These are phyloP conservation scores for Dendrobium chrysotoxum DNA, from an alignment of 106 monocot genomes.

Conservation along the genomic window DNA sequence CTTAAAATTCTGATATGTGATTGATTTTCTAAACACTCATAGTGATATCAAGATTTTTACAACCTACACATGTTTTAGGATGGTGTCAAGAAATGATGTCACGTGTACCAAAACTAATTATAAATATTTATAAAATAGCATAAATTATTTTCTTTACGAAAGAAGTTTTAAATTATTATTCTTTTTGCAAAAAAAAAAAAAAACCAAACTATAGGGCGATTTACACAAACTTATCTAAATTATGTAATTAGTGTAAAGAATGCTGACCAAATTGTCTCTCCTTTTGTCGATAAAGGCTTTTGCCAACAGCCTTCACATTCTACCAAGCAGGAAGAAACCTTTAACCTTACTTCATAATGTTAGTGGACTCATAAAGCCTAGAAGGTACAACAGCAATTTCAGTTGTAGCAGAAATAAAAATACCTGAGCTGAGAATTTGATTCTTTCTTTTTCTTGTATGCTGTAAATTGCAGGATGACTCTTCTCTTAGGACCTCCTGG, in stretches of 20 bases:
- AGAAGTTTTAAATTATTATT: background rate
- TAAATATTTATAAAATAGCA: too few relatives aligned
- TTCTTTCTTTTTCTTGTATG: background rate
- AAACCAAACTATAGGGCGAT: background rate
- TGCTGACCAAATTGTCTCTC: background rate
- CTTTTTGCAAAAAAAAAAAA: too few relatives aligned
- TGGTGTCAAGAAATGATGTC: too few relatives aligned
- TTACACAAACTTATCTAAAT: background rate
- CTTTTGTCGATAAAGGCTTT: conserved; percentile 8
- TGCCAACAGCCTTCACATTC: conserved; percentile 25
- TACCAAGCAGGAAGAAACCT: conserved; percentile 36
- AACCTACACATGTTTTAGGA: too few relatives aligned
- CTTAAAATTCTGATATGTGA: too few relatives aligned
- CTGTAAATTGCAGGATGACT: conserved; percentile 36
- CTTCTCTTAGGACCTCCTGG: conserved; percentile 53
- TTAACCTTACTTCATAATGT: conserved; percentile 35
- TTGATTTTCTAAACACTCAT: too few relatives aligned
- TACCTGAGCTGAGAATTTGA: background rate
- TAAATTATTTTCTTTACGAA: too few relatives aligned
- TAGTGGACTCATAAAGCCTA: conserved; percentile 44
- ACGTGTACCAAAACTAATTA: background rate
- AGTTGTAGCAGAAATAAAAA: background rate
- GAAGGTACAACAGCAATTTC: conserved; percentile 12
- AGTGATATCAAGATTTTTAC: too few relatives aligned
- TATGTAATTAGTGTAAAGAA: background rate